Conservation (phyloP, 148 eudicot species). For the Oxyria digyna region DNA sequence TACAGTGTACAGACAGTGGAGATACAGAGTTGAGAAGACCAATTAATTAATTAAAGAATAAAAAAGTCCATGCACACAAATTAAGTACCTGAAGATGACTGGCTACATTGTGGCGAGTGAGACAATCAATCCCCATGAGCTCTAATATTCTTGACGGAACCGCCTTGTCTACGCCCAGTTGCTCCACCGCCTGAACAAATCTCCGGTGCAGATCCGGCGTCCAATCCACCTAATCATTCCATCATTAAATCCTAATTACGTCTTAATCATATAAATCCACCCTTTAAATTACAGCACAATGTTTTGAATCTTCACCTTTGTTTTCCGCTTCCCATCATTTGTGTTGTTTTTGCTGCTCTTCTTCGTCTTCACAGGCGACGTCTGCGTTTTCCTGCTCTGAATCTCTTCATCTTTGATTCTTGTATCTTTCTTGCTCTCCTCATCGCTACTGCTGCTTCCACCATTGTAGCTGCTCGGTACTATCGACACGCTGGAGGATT, state of each 20-base stretch:
- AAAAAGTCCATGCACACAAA: too few species aligned
- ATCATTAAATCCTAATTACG: too few species aligned
- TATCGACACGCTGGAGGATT: conserved; percentile 2
- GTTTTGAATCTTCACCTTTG: conserved; percentile 19
- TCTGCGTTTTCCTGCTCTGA: conserved; percentile 11
- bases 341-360: conserved; percentile 9
- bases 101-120: conserved; percentile 95
- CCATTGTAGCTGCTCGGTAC: conserved; percentile 7
- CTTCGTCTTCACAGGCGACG: background rate
- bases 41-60: too few species aligned
- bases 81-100: conserved; percentile 84
- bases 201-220: conserved; percentile 95
- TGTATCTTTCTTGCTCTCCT: background rate
- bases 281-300: background rate
- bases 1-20: too few species aligned
- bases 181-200: conserved; percentile 97
- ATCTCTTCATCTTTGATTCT: conserved; percentile 9
- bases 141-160: conserved; percentile 94
- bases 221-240: conserved; percentile 72
- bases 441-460: background rate
- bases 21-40: too few species aligned
- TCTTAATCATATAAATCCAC: too few species aligned
- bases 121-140: conserved; percentile 92
- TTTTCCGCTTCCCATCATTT: conserved; percentile 26
- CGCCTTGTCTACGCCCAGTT: conserved; percentile 94